Base-by-base conservation (phyloP, 495 filamentous ascomycete genomes). In the Penicillium alfredii region DNA sequence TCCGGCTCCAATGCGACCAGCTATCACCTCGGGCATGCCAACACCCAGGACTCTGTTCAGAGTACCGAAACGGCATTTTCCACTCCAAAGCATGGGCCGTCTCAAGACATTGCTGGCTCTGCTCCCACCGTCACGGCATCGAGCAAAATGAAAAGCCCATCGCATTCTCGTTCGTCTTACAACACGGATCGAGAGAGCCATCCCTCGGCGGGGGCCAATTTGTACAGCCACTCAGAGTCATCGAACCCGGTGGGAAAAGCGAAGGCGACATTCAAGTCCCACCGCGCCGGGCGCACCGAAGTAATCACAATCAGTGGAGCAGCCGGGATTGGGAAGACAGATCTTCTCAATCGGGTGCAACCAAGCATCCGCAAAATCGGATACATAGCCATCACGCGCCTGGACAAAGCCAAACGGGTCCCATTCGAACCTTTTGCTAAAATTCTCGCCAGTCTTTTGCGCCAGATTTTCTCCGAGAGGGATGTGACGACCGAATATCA, bases 391-490 rank as follows among this genome's bases (percentile, higher is more conserved):
- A 81, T 81, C 22, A 80, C 86, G 12, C 89, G 88, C 55, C 86
- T 95, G 43, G 88, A 94, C 45, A 78, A 78, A n/a, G 78, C 84
- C 3, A 78, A 81, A 57, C 76, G 77, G 38, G 80, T 82, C 1
- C 85, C 88, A 3, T 95, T 90, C 54, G 86, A 88, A 18, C 85
- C 88, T 0, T 74, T 94, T 24, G 69, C 92, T 3, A 84, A 82
- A 49, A 64, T 89, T 2, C 64, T 94, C 41, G 84, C 84, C 4
- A 88, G 83, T 24, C 64, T 94, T 4, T 84, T 95, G 44, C 83
- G 86, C 32, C 88, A 95, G 48, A 88, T 93, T 6, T 94, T 90
- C 64, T 89, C 86, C 0, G 88, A 95, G 54, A 81, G 80, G 35
- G 84, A 94, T 60, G 82, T 89, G 2, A 79, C 80, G 2, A 93